phyloP scores from a whole-genome alignment of 2,329 filamentous ascomycete genomes.

The Kalaharituber pfeilii region DNA sequence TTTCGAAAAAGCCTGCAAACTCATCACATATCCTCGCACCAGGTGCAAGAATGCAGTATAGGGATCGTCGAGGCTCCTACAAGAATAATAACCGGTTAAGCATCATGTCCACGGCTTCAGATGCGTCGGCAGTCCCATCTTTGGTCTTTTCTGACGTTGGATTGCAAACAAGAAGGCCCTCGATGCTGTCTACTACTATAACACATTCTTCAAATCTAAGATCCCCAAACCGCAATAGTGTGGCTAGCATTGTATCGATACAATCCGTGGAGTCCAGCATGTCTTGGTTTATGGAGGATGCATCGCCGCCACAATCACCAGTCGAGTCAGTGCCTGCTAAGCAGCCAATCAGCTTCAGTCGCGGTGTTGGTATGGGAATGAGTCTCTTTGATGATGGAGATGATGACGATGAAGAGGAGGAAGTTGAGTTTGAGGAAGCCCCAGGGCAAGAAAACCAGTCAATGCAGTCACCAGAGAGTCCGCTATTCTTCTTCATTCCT shows the following conservation, averaged over 20 bases:
- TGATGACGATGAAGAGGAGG: not conserved
- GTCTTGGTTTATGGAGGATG: constrained; percentile 1
- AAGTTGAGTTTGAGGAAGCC: not conserved
- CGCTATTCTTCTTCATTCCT: not conserved
- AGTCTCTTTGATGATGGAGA: not conserved
- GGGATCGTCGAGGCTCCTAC: not conserved
- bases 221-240: not conserved
- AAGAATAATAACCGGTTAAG: not conserved
- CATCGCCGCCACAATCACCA: not conserved
- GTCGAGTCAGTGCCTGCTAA: not conserved
- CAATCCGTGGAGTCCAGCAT: not conserved
- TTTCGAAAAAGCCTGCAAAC: not conserved
- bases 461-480: not conserved
- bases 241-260: not conserved
- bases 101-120: not conserved
- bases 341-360: not conserved
- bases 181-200: not conserved
- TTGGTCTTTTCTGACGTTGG: not conserved
- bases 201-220: too few relatives aligned
- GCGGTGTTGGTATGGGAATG: not conserved
- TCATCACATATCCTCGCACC: not conserved
- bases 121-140: not conserved
- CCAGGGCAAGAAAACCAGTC: not conserved
- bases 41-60: not conserved
- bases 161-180: not conserved